Conservation (phyloP, 768 basidiomycete genomes). For the Termitomyces sp. region DNA sequence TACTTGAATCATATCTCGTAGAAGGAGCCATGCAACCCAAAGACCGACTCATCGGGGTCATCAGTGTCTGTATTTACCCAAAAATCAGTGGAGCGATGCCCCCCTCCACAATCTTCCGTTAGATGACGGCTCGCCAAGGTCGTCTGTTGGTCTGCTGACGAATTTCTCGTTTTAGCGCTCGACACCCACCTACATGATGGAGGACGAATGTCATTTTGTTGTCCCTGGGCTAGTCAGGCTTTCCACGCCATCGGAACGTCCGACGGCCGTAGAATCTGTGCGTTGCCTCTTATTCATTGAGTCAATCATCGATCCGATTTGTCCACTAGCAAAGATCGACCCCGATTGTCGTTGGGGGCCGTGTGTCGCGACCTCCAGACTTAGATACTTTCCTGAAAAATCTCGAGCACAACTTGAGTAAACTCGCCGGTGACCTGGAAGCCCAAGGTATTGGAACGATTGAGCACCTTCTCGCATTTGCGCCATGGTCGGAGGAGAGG, state of each 20-base stretch:
- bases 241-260: background rate
- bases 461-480: background rate
- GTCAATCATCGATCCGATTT: background rate
- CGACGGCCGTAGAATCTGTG: background rate
- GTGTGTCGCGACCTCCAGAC: background rate
- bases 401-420: conserved; percentile 1
- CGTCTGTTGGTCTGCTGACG: background rate
- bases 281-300: background rate
- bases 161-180: background rate
- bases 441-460: background rate
- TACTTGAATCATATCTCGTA: background rate
- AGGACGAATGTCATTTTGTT: background rate
- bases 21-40: background rate
- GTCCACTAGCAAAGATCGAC: background rate
- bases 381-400: background rate
- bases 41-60: background rate
- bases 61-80: background rate
- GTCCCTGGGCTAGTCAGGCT: background rate
- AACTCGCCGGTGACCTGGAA: background rate
- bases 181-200: background rate
- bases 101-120: background rate
- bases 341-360: background rate
- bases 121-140: background rate
- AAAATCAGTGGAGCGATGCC: background rate
- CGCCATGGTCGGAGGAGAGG: conserved; percentile 1